Evolutionary conservation across 495 filamentous ascomycete species (phyloP).

Genomic region (Bryoglossum gracile): DNA sequence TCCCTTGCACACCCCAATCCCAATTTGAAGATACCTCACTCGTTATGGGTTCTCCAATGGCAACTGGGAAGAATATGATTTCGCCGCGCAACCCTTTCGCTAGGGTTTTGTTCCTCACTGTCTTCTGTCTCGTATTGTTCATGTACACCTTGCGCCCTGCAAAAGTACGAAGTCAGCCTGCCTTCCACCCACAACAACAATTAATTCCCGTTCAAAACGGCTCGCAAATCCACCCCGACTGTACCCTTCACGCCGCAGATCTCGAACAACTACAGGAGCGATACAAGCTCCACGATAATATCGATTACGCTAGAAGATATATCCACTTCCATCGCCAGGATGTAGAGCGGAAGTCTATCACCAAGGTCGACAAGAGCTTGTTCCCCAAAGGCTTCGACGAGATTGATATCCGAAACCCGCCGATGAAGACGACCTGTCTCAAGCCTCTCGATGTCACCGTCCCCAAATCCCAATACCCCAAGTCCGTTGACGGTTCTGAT

Average conservation of each 20-base stretch:
- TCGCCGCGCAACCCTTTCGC: slow-evolving; percentile 15
- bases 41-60: slow-evolving; percentile 22
- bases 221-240: slow-evolving; percentile 20
- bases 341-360: slow-evolving; percentile 39
- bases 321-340: slow-evolving; percentile 35
- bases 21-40: too few relatives aligned
- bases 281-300: slow-evolving; percentile 38
- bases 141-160: slow-evolving; percentile 14
- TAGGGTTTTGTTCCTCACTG: slow-evolving; percentile 8
- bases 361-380: slow-evolving; percentile 36
- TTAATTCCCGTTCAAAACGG: neutral
- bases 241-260: slow-evolving; percentile 37
- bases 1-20: too few relatives aligned
- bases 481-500: slow-evolving; percentile 29
- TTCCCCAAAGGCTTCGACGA: slow-evolving; percentile 36
- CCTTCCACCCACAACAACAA: neutral
- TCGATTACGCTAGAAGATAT: slow-evolving; percentile 47
- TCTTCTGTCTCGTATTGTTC: slow-evolving; percentile 17
- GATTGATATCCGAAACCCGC: slow-evolving; percentile 37
- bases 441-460: slow-evolving; percentile 42
- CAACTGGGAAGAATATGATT: slow-evolving; percentile 7
- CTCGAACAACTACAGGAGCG: slow-evolving; percentile 34
- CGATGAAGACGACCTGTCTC: slow-evolving; percentile 34
- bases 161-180: neutral
- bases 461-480: slow-evolving; percentile 37